Conservation (phyloP, 768 basidiomycete species). For the Boletus coccyginus region DNA sequence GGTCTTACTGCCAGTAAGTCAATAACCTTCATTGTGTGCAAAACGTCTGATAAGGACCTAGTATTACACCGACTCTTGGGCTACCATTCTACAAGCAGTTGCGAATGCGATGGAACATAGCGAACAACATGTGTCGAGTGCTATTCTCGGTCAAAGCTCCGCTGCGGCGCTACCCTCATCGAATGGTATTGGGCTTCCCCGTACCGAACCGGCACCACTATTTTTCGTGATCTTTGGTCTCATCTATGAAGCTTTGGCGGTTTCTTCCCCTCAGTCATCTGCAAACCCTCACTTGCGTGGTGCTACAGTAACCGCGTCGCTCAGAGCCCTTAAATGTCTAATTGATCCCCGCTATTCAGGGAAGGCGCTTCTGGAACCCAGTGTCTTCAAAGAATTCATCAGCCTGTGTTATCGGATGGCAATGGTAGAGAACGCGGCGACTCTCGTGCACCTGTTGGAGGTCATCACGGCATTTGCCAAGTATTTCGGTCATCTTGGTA, state of each 20-base stretch:
- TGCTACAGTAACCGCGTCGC: slow-evolving; percentile 53
- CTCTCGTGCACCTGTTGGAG: slow-evolving; percentile 72
- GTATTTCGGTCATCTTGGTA: slow-evolving; percentile 30
- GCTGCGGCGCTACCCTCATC: slow-evolving; percentile 16
- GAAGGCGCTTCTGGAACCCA: slow-evolving; percentile 72
- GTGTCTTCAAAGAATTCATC: slow-evolving; percentile 87
- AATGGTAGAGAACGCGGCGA: slow-evolving; percentile 73
- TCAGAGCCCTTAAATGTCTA: slow-evolving; percentile 78
- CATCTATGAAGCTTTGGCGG: slow-evolving; percentile 84
- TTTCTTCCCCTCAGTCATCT: slow-evolving; percentile 59
- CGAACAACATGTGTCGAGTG: slow-evolving; percentile 67
- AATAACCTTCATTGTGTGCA: background rate
- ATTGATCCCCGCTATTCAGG: slow-evolving; percentile 81
- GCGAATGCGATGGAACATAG: slow-evolving; percentile 71
- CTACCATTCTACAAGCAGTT: slow-evolving; percentile 80
- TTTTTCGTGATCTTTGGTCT: slow-evolving; percentile 92
- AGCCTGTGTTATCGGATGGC: slow-evolving; percentile 87
- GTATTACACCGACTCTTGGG: slow-evolving; percentile 88
- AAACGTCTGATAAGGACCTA: slow-evolving; percentile 29
- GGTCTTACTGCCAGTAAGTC: slow-evolving; percentile 81
- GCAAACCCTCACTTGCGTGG: slow-evolving; percentile 40
- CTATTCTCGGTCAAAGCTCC: slow-evolving; percentile 69
- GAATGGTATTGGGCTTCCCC: slow-evolving; percentile 21
- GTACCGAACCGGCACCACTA: slow-evolving; percentile 67
- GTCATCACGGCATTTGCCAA: slow-evolving; percentile 59